Percentiles rank a stretch among this genome's conserved stretches.
Evolutionary conservation across 306 rosid species (phyloP).

Genomic region (Arachis hypogaea): DNA sequence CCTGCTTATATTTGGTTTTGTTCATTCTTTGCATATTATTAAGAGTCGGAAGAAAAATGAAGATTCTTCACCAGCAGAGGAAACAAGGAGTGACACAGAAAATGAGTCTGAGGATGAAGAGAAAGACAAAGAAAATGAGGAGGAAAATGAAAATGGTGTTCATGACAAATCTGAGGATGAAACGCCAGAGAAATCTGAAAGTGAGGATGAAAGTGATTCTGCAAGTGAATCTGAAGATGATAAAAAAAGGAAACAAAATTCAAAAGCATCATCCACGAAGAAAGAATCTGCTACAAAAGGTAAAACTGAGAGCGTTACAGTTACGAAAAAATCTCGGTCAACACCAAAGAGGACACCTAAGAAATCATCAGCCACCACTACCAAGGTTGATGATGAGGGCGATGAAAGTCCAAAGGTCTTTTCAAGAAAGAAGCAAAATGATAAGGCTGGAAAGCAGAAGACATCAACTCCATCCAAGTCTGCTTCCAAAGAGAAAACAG

Average conservation of each 20-base stretch:
- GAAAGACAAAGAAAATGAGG: slow-evolving; percentile 59
- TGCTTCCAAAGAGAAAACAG: slow-evolving; percentile 72
- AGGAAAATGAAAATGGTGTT: slow-evolving; percentile 72
- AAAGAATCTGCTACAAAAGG: slow-evolving; percentile 67
- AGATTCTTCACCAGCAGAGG: slow-evolving; percentile 50
- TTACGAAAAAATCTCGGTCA: slow-evolving; percentile 56
- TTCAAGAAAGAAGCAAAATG: slow-evolving; percentile 81
- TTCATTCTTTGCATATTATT: slow-evolving; percentile 32
- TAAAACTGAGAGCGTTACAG: slow-evolving; percentile 52
- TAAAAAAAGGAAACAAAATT: slow-evolving; percentile 43
- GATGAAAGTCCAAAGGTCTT: slow-evolving; percentile 80
- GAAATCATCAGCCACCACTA: slow-evolving; percentile 51
- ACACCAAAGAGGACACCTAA: slow-evolving; percentile 54
- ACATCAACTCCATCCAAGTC: slow-evolving; percentile 54
- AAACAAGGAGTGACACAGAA: slow-evolving; percentile 71
- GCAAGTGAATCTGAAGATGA: slow-evolving; percentile 75
- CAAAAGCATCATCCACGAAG: slow-evolving; percentile 60
- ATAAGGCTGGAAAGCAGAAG: slow-evolving; percentile 56
- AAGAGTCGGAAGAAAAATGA: slow-evolving; percentile 69
- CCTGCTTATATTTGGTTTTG: slow-evolving; percentile 25
- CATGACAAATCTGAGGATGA: slow-evolving; percentile 81
- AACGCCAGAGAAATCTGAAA: slow-evolving; percentile 61
- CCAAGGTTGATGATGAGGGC: slow-evolving; percentile 61
- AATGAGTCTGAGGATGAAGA: slow-evolving; percentile 68
- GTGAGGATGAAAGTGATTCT: slow-evolving; percentile 70